phyloP scores from a whole-genome alignment of 805 yeast species.

The Yarrowia porcina region DNA sequence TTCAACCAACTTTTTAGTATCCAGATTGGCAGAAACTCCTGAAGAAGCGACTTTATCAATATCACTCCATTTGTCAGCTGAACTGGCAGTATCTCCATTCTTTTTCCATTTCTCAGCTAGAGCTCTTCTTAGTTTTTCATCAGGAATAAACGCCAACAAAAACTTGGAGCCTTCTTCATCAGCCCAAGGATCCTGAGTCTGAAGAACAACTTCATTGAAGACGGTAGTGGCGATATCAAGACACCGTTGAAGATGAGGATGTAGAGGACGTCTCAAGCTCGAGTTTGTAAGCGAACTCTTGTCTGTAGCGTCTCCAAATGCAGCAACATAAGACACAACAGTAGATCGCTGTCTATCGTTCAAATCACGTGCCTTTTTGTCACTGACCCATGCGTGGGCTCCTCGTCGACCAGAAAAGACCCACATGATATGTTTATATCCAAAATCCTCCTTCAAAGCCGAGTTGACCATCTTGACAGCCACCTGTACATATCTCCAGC shows the following conservation, averaged over 20 bases:
- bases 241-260: slow-evolving; percentile 77
- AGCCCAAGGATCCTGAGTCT: slow-evolving; percentile 87
- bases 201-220: slow-evolving; percentile 63
- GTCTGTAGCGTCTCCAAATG: slow-evolving; percentile 50
- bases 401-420: slow-evolving; percentile 98
- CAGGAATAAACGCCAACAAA: slow-evolving; percentile 62
- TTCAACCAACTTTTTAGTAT: slow-evolving; percentile 53
- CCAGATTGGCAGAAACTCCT: slow-evolving; percentile 39
- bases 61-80: slow-evolving; percentile 72
- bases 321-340: slow-evolving; percentile 79
- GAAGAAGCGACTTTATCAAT: slow-evolving; percentile 46
- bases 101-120: slow-evolving; percentile 59
- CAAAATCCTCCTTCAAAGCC: slow-evolving; percentile 82
- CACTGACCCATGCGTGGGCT: slow-evolving; percentile 98
- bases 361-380: slow-evolving; percentile 68
- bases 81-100: slow-evolving; percentile 51
- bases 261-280: slow-evolving; percentile 70
- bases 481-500: slow-evolving; percentile 89
- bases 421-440: slow-evolving; percentile 83
- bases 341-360: slow-evolving; percentile 74
- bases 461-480: slow-evolving; percentile 73
- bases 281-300: slow-evolving; percentile 44
- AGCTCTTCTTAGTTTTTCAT: slow-evolving; percentile 45
- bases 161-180: slow-evolving; percentile 52
- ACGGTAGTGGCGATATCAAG: slow-evolving; percentile 60